These are phyloP conservation scores for Russula lepida DNA, from an alignment of 768 basidiomycete genomes.

Conservation along the genomic window DNA sequence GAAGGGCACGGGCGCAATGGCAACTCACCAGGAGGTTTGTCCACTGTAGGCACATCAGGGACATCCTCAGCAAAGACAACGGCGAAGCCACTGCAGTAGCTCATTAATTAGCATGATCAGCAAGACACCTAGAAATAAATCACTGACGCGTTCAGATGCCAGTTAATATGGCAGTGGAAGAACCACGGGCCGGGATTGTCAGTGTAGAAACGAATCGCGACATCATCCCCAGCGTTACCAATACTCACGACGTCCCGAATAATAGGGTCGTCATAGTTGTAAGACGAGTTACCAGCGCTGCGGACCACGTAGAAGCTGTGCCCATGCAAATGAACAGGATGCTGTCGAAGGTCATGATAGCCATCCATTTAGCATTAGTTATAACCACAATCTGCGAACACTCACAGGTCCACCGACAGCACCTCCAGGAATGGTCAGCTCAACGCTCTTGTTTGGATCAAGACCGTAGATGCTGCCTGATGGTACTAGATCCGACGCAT, in stretches of 20 bases:
- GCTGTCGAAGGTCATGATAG: neutral
- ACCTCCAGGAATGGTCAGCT: neutral
- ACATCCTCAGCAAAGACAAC: neutral
- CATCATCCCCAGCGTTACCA: neutral
- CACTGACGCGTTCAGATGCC: neutral
- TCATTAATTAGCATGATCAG: no score
- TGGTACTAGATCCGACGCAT: constrained; percentile 41
- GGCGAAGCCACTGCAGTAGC: no score
- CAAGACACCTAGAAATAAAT: neutral
- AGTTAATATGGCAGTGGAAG: neutral
- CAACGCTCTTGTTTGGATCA: constrained; percentile 32
- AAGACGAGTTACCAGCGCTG: neutral
- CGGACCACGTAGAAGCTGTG: neutral
- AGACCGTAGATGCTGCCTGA: constrained; percentile 38
- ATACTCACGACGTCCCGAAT: neutral
- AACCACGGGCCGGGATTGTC: neutral
- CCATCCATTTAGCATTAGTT: no score
- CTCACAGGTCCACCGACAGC: neutral
- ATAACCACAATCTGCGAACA: neutral
- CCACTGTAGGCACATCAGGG: neutral
- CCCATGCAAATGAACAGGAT: neutral
- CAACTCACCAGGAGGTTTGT: neutral
- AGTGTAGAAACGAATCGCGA: neutral
- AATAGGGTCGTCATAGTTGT: neutral
- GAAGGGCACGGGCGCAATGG: neutral